Conservation (phyloP, 2,329 filamentous ascomycete species). For the Paraphoma chrysanthemicola region DNA sequence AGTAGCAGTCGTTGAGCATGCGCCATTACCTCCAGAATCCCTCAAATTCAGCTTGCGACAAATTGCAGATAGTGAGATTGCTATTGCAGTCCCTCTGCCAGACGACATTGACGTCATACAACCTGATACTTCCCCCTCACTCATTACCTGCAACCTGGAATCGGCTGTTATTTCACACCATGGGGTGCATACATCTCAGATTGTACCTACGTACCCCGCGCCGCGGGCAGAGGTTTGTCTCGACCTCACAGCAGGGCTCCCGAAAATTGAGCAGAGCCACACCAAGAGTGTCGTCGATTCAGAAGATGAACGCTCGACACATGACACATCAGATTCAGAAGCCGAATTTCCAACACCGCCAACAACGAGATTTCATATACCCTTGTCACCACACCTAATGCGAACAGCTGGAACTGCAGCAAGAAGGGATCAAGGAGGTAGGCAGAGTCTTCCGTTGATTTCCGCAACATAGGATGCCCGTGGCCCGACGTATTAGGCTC, state of each 20-base stretch:
- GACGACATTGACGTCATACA: slow-evolving; percentile 22
- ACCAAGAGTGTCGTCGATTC: slow-evolving; percentile 31
- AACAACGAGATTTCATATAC: slow-evolving; percentile 9
- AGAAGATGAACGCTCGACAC: slow-evolving; percentile 29
- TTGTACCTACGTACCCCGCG: not conserved
- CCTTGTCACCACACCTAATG: slow-evolving; percentile 31
- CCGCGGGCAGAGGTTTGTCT: no score
- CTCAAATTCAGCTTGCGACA: not conserved
- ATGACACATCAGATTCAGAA: slow-evolving; percentile 30
- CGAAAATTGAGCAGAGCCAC: not conserved
- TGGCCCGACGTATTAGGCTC: not conserved
- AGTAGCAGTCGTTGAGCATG: slow-evolving; percentile 10
- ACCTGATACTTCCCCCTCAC: slow-evolving; percentile 4
- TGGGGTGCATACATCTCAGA: no score
- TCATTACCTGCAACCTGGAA: no score
- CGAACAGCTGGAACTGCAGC: slow-evolving; percentile 33
- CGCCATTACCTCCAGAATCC: slow-evolving; percentile 27
- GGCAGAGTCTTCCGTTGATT: slow-evolving; percentile 33
- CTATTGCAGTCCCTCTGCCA: slow-evolving; percentile 23
- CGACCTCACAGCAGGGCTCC: not conserved
- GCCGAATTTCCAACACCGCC: slow-evolving; percentile 5
- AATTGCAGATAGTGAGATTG: slow-evolving; percentile 11
- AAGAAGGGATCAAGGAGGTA: slow-evolving; percentile 19
- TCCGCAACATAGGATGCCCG: slow-evolving; percentile 29
- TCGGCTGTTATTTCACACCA: no score